A percentile compares a stretch with the other conserved stretches of the same genome.
Conservation (phyloP, 192 early-diverging fungal species). For the Linnemannia hyalina region DNA sequence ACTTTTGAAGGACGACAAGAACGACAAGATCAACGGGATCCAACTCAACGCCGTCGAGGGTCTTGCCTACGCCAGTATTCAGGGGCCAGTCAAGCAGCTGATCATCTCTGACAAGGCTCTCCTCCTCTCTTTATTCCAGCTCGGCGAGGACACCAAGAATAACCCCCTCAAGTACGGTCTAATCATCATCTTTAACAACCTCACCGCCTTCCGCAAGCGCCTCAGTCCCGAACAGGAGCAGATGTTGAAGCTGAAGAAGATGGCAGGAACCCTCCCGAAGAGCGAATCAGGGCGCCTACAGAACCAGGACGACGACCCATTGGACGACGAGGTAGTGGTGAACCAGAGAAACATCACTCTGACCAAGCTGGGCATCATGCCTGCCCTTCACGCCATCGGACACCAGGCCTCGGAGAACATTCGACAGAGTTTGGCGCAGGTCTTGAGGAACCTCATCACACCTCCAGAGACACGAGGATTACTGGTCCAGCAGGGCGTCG, state of each 20-base stretch:
- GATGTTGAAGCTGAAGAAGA: constrained; percentile 78
- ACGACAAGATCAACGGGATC: constrained; percentile 43
- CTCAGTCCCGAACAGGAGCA: constrained; percentile 87
- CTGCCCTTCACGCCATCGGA: constrained; percentile 66
- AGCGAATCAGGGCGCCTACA: constrained; percentile 53
- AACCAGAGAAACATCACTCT: constrained; percentile 66
- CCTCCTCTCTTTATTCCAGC: constrained; percentile 67
- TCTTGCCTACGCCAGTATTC: constrained; percentile 84
- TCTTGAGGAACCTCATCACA: constrained; percentile 79
- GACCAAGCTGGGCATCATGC: constrained; percentile 70
- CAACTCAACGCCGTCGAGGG: constrained; percentile 79
- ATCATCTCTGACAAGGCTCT: constrained; percentile 71
- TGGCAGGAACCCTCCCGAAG: constrained; percentile 61
- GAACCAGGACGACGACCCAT: constrained; percentile 60
- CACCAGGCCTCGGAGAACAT: constrained; percentile 69
- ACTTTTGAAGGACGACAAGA: constrained; percentile 61
- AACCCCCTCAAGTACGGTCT: constrained; percentile 78
- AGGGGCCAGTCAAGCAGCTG: constrained; percentile 76
- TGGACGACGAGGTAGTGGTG: constrained; percentile 74
- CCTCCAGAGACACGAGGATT: constrained; percentile 76
- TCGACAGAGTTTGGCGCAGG: constrained; percentile 73
- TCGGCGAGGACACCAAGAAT: constrained; percentile 61
- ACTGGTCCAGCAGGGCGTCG: constrained; percentile 87
- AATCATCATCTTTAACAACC: constrained; percentile 80
- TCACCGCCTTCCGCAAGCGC: constrained; percentile 76